A percentile compares a stretch with the other conserved stretches of the same genome.
Evolutionary conservation across 2,329 filamentous ascomycete species (phyloP).

Genomic region (Arthrinium puccinioides): DNA sequence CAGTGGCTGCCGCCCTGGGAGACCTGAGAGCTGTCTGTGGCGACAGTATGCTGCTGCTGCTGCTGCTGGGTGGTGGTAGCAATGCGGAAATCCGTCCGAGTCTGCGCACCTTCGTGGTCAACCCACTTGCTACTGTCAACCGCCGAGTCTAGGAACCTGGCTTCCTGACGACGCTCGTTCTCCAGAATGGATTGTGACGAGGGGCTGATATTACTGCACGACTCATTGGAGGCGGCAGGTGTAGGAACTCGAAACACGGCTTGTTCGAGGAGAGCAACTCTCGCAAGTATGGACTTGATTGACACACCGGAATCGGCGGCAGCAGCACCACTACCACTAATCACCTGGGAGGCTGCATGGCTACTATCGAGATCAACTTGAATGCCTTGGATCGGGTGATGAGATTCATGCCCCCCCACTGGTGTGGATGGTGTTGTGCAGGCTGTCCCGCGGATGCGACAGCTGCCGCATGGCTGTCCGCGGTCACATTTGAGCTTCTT

Average conservation of each 20-base stretch:
- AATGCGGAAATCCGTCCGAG: conserved; percentile 2
- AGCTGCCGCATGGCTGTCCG: conserved; percentile 19
- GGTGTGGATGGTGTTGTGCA: conserved; percentile 8
- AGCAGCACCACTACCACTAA: too few relatives aligned
- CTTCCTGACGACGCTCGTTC: conserved; percentile 9
- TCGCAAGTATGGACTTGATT: conserved; percentile 13
- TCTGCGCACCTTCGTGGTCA: not conserved
- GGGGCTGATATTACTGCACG: not conserved
- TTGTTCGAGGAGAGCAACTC: conserved; percentile 18
- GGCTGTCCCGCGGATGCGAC: conserved; percentile 15
- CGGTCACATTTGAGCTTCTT: conserved; percentile 27
- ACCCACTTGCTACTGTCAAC: not conserved
- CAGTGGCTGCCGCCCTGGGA: not conserved
- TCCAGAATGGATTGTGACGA: conserved; percentile 1
- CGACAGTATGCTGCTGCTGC: too few relatives aligned
- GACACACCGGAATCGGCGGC: not conserved
- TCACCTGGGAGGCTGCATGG: not conserved
- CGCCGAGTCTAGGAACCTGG: conserved; percentile 9
- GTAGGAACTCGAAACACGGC: conserved; percentile 14
- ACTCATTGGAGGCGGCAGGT: not conserved
- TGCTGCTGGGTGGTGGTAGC: too few relatives aligned
- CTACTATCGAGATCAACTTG: not conserved
- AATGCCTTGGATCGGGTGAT: too few relatives aligned
- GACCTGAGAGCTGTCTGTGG: too few relatives aligned
- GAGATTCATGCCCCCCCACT: too few relatives aligned